Evolutionary conservation across 768 basidiomycete species (phyloP).

Genomic region (Suillus placidus): DNA sequence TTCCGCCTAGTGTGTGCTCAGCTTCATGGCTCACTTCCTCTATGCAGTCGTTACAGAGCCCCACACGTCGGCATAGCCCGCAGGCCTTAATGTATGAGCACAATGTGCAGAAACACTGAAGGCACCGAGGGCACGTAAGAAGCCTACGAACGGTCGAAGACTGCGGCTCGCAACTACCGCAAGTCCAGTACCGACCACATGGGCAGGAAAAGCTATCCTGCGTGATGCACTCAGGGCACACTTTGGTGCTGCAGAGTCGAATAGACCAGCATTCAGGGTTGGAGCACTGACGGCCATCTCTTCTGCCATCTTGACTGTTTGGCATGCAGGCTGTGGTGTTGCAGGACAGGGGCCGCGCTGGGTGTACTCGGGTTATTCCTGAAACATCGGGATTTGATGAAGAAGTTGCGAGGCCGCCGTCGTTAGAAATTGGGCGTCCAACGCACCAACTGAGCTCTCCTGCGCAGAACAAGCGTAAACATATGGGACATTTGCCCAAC

Average conservation of each 20-base stretch:
- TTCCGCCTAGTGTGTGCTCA: background rate
- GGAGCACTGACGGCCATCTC: background rate
- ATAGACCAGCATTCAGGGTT: constrained; percentile 6
- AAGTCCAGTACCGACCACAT: constrained; percentile 6
- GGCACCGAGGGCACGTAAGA: constrained; percentile 4
- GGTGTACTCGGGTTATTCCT: constrained; percentile 1
- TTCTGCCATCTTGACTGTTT: no score
- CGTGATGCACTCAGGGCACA: constrained; percentile 8
- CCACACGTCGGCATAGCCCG: background rate
- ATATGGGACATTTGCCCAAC: background rate
- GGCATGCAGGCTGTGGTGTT: background rate
- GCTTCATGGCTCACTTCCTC: background rate
- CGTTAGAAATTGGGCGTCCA: background rate
- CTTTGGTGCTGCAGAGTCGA: background rate
- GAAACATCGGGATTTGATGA: background rate
- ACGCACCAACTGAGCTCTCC: background rate
- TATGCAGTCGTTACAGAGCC: constrained; percentile 10
- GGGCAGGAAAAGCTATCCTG: constrained; percentile 6
- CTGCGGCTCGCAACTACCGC: constrained; percentile 5
- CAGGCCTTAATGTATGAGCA: constrained; percentile 2
- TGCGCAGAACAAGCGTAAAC: background rate
- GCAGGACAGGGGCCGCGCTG: constrained; percentile 1
- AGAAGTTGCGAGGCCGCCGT: background rate
- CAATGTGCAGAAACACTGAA: background rate
- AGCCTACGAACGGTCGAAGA: background rate